Evolutionary conservation across 345 rosid species (phyloP), one percentile per base, ranked within the genome.

Genomic region (Conringia planisiliqua): DNA sequence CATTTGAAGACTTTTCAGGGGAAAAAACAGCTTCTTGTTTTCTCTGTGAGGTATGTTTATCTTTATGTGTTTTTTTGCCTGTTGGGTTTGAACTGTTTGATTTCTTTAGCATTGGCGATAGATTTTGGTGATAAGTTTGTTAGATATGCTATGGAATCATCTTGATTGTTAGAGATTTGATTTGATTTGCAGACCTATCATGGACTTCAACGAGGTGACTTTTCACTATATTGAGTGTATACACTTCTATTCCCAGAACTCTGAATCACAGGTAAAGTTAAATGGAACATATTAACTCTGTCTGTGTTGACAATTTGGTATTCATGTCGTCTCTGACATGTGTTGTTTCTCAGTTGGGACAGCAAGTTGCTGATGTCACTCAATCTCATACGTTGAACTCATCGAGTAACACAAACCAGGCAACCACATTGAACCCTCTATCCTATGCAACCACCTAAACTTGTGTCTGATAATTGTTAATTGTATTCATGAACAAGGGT

Each of bases 181-280:
- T 39, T 63, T 74, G 50, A 43, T 69, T 81, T 55, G 60, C 88
- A 94, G 98, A 84, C 96, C 93, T 0, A 83, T 94, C 38, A 69
- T 62, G 44, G 88, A 87, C 78, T 91, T 84, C 30, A 91, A 94
- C 69, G 98, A 94, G 84, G 81, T 94, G 50, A 86, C 96, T 27
- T 91, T 84, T 79, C 98, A 94, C 85, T 90, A 84, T 46, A 82
- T 94, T 42, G 96, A 94, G 70, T 91, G 97, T 85, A 86, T 94
- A 56, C 83, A 91, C 63, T 84, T 83, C 52, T 82, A 84, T 66
- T 59, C 87, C 40, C 87, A 76, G 80, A 87, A 82, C 77, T 83
- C 90, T 66, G 90, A 81, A 51, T 59, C 80, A 26, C 87, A 85
- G 96, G 96, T 91, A 82, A 10, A 40, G 33, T 22, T 33, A 22